Conservation (phyloP, 2,329 filamentous ascomycete species). For the Pyrenophora teres region DNA sequence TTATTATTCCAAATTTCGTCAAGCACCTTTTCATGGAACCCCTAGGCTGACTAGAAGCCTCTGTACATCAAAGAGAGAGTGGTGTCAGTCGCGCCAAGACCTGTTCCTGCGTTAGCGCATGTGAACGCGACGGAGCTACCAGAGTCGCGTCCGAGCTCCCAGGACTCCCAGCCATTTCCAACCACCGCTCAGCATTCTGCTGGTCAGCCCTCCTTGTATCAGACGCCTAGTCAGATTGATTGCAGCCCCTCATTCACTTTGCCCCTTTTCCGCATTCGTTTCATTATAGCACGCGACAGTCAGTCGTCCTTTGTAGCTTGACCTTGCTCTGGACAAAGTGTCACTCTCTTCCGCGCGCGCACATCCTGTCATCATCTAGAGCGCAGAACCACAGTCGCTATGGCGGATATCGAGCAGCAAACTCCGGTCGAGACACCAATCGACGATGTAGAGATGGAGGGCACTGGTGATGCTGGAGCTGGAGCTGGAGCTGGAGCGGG, state of each 20-base stretch:
- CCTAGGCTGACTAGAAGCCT: background rate
- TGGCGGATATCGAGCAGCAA: conserved; percentile 40
- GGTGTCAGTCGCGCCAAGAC: conserved; percentile 1
- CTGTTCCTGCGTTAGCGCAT: conserved; percentile 17
- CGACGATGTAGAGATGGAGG: conserved; percentile 58
- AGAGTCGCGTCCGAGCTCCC: conserved; percentile 6
- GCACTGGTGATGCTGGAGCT: conserved; percentile 18
- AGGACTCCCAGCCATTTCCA: background rate
- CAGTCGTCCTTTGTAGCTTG: background rate
- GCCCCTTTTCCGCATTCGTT: background rate
- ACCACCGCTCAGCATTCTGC: background rate
- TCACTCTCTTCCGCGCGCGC: conserved; percentile 1
- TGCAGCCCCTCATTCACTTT: background rate
- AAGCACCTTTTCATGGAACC: background rate
- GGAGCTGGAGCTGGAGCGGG: conserved; percentile 6
- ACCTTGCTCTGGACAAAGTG: background rate
- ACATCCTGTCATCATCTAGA: conserved; percentile 1
- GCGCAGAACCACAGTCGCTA: conserved; percentile 9
- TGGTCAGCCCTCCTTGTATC: background rate
- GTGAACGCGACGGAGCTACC: conserved; percentile 1
- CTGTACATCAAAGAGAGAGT: background rate
- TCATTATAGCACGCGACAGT: background rate
- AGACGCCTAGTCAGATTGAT: too few species aligned
- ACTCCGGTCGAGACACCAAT: conserved; percentile 37
- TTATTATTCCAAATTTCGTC: background rate